Evolutionary conservation across 2,329 filamentous ascomycete species (phyloP), one percentile per base, ranked within the genome.

Genomic region (Epichloe glyceriae): DNA sequence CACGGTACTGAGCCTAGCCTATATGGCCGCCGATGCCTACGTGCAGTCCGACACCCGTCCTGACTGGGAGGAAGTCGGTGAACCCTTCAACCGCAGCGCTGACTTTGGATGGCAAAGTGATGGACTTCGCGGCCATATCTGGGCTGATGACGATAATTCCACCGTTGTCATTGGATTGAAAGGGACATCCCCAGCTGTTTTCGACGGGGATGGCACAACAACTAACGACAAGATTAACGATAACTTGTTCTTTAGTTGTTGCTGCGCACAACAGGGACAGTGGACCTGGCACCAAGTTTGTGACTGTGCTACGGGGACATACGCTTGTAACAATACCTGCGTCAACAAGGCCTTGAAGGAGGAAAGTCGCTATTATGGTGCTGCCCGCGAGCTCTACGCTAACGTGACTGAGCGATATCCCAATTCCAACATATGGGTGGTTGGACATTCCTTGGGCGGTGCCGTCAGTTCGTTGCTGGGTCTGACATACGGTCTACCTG

Each of bases 181-280:
- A 69, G 93, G 91, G 50, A 96, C 90, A 0, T 87, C 84, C 1
- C 80, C 85, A 2, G 91, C 93, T 12, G 83, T 97, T 3, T 97
- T 96, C 63, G 91, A 97, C 65, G 93, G 93, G n/a, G 86, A 91
- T 38, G 91, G 90, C 48, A 97, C 93, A 1, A 97, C 91, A 0
- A 95, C 89, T 26, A 95, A 95, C 58, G 93, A 98, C 70, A 98
- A 98, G 71, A 74, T 90, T 61, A 98, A 97, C 65, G 93, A 98
- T 68, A 98, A 98, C 64, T 75, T 98, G 10, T 95, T 95, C 68
- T 96, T 96, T 70, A 95, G 90, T 63, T 98, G 93, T 70, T 98
- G 93, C 67, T 98, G 93, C 68, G 93, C 82, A 4, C 89, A 96
- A 68, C 90, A 94, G 60, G 89, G 90, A 0, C 88, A 89, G 56